Evolutionary conservation across 805 yeast genomes (phyloP).

Genomic region (Ascoidea rubescens): DNA sequence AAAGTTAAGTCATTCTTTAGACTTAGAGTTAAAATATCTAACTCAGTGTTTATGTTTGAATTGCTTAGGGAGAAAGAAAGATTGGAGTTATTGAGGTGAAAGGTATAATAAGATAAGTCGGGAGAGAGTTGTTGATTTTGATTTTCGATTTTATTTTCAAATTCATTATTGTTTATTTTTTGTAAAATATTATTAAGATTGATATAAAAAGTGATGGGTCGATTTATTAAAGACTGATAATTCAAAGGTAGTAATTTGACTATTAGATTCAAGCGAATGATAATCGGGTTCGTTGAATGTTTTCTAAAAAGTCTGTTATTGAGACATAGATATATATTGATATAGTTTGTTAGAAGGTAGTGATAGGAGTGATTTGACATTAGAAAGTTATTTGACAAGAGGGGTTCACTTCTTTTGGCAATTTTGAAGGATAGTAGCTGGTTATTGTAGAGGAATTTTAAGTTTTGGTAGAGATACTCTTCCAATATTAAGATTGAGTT

Average conservation of each 20-base stretch:
- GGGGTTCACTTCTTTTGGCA: not conserved
- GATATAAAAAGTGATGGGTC: not conserved
- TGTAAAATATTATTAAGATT: not conserved
- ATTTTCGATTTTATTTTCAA: not conserved
- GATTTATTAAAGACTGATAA: too few species aligned
- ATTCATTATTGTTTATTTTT: too few species aligned
- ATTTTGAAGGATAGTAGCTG: too few species aligned
- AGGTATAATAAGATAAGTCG: too few species aligned
- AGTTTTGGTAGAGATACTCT: too few species aligned
- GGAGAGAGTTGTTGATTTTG: too few species aligned
- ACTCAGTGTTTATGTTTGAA: not conserved
- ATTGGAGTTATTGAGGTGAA: too few species aligned
- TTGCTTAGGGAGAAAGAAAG: not conserved
- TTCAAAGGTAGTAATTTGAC: not conserved
- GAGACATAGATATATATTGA: too few species aligned
- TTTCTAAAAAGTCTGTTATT: too few species aligned
- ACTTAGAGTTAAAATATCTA: not conserved
- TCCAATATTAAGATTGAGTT: not conserved
- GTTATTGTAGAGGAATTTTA: too few species aligned
- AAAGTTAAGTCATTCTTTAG: not conserved
- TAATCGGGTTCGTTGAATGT: not conserved
- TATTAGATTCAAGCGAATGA: not conserved
- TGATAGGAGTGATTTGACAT: too few species aligned
- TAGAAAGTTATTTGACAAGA: not conserved
- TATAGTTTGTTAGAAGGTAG: not conserved